phyloP scores from a whole-genome alignment of 202 grass and related monocot species.

The Carex arenaria region DNA sequence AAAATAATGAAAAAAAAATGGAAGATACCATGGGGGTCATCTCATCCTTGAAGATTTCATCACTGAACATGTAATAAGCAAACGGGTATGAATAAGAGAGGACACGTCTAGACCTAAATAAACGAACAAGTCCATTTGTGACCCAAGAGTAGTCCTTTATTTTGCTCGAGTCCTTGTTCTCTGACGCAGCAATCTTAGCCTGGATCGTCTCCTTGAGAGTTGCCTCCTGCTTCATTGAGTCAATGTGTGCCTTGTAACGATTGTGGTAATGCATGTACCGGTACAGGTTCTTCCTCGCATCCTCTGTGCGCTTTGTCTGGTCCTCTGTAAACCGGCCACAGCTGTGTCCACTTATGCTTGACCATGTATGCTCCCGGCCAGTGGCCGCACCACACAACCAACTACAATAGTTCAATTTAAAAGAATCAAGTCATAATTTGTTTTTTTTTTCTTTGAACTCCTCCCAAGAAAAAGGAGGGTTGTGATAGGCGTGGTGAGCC shows the following conservation, averaged over 20 bases:
- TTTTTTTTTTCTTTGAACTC: not conserved
- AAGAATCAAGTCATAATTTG: not conserved
- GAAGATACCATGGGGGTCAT: constrained; percentile 47
- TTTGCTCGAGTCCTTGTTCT: constrained; percentile 83
- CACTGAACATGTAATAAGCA: constrained; percentile 98
- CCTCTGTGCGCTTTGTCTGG: constrained; percentile 54
- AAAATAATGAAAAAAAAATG: not conserved
- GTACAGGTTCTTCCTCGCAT: constrained; percentile 71
- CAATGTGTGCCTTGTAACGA: constrained; percentile 93
- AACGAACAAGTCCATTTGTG: constrained; percentile 77
- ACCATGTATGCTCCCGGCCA: constrained; percentile 92
- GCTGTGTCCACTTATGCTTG: constrained; percentile 77
- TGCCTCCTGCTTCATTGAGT: constrained; percentile 94
- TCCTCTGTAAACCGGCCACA: constrained; percentile 88
- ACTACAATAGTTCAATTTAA: constrained; percentile 34
- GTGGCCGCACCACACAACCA: constrained; percentile 97
- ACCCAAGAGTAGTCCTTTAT: constrained; percentile 98
- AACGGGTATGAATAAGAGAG: constrained; percentile 97
- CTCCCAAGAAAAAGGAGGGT: too few species aligned
- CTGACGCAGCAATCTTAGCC: constrained; percentile 81
- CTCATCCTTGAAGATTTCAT: constrained; percentile 97
- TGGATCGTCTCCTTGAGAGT: constrained; percentile 74
- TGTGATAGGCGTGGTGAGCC: too few species aligned
- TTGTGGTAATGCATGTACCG: constrained; percentile 99
- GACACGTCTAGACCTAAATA: constrained; percentile 91